A percentile compares a stretch with the other conserved stretches of the same genome.
phyloP scores from a whole-genome alignment of 2,329 filamentous ascomycete species.

The Pseudogymnoascus sp. region DNA sequence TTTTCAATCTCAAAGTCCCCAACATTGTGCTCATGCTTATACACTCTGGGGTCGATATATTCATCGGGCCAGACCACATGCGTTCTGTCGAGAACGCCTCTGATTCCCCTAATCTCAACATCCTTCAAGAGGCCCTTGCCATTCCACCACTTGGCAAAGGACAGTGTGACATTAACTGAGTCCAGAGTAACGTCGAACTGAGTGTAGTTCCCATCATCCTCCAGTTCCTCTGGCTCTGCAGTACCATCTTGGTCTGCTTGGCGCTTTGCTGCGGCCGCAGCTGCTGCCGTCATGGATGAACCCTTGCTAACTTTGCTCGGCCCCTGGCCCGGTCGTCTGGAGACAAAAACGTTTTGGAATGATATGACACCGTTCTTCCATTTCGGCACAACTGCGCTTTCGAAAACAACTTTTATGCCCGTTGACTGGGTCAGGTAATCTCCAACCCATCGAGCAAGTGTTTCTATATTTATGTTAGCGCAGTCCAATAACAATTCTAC shows the following conservation, averaged over 20 bases:
- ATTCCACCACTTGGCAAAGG: slow-evolving; percentile 99
- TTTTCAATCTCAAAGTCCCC: slow-evolving; percentile 96
- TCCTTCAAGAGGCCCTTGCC: slow-evolving; percentile 86
- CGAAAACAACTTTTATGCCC: slow-evolving; percentile 89
- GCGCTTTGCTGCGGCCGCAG: slow-evolving; percentile 70
- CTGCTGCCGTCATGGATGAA: slow-evolving; percentile 75
- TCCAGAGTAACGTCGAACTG: slow-evolving; percentile 95
- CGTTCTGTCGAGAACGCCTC: slow-evolving; percentile 86
- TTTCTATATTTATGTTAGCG: slow-evolving; percentile 52
- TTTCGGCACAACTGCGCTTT: slow-evolving; percentile 93
- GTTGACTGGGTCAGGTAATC: slow-evolving; percentile 94
- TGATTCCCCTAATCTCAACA: slow-evolving; percentile 88
- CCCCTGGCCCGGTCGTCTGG: slow-evolving; percentile 75
- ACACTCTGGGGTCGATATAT: slow-evolving; percentile 72
- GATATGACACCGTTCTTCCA: slow-evolving; percentile 95
- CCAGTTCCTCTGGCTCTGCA: slow-evolving; percentile 35
- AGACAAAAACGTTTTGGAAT: slow-evolving; percentile 95
- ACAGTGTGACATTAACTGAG: slow-evolving; percentile 91
- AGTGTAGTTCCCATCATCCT: slow-evolving; percentile 93
- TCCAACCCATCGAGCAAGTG: slow-evolving; percentile 83
- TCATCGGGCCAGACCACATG: slow-evolving; percentile 66
- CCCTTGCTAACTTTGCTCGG: slow-evolving; percentile 85
- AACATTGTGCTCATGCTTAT: slow-evolving; percentile 77
- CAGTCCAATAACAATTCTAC: slow-evolving; percentile 11
- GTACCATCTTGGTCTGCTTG: slow-evolving; percentile 34